Evolutionary conservation across 2,329 filamentous ascomycete genomes (phyloP), one percentile per base, ranked within the genome.

Genomic region (Cladophialophora exuberans): DNA sequence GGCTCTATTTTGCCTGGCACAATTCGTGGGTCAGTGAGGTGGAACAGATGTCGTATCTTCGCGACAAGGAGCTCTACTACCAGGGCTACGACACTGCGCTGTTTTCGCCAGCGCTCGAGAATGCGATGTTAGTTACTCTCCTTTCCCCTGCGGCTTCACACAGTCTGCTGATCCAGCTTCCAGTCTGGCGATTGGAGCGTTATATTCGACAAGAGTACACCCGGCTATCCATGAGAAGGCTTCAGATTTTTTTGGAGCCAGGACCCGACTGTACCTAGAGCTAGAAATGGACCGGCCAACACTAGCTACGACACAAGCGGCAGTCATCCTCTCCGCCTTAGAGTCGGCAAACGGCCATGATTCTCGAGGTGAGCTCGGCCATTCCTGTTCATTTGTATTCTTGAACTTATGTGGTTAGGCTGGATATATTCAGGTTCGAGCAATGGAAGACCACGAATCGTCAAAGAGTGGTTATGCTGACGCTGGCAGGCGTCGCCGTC

Each of bases 1-100:
- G 72, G 28, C 67, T 78, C 0, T 79, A 73, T 49, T 79, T 79
- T 49, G 71, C 75, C 1, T 79, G 76, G 76, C 73, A 79, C 58
- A 76, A 78, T 38, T 70, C 74, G 3, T 73, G 71, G 41, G 72
- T 73, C 36, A 73, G 76, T 39, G 70, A 76, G 1, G 74, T 78
- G 2, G 72, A 78, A 47, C 70, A 72, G 42, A 69, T 72, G 25
- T 72, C 72, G 68, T 73, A 66, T 45, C 66, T 70, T 2, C 13
- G 11, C 4, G 23, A 45, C 5, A 41, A 46, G 17, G 31, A 48
- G 44, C 10, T 26, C 17, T 43, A 49, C 31, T 20, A 30, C 15
- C 60, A 65, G 59, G 26, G 71, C 70, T 10, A 64, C 70, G 36
- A 52, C 57, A 73, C 70, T 0, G 69, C 70, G 0, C 72, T 73